Conservation (phyloP, 768 basidiomycete species). For the Lepiota brunneoincarnata region DNA sequence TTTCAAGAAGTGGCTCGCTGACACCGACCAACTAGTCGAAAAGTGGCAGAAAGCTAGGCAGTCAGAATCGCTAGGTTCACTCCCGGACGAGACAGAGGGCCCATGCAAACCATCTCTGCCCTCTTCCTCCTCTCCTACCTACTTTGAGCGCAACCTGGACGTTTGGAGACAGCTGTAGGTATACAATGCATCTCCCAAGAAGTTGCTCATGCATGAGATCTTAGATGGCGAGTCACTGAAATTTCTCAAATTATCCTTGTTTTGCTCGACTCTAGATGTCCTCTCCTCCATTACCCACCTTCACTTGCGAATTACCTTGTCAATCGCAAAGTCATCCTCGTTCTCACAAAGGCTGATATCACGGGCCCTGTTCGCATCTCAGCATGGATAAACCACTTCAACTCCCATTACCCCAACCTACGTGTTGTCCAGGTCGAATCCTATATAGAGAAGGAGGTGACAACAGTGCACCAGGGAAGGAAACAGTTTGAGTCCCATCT, state of each 20-base stretch:
- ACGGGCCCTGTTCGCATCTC: constrained; percentile 60
- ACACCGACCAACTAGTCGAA: constrained; percentile 56
- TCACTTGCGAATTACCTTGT: constrained; percentile 69
- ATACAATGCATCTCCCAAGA: neutral
- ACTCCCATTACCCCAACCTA: constrained; percentile 46
- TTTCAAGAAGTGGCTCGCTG: constrained; percentile 75
- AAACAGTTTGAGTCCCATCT: constrained; percentile 62
- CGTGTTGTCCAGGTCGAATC: constrained; percentile 76
- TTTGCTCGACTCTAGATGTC: constrained; percentile 87
- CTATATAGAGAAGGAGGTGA: constrained; percentile 53
- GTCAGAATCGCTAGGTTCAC: constrained; percentile 5
- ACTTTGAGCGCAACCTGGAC: constrained; percentile 88
- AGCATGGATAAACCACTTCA: constrained; percentile 66
- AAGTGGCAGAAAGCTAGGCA: constrained; percentile 41
- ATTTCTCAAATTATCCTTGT: constrained; percentile 86
- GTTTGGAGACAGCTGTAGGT: constrained; percentile 93
- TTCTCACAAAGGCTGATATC: constrained; percentile 89
- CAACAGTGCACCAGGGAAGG: constrained; percentile 41
- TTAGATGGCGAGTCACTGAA: constrained; percentile 91
- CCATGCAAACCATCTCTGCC: constrained; percentile 9
- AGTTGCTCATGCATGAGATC: constrained; percentile 12
- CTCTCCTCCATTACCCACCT: constrained; percentile 80
- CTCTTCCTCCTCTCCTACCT: constrained; percentile 67
- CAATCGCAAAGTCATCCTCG: constrained; percentile 58
- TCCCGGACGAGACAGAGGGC: constrained; percentile 9